phyloP scores from a whole-genome alignment of 2,329 filamentous ascomycete genomes.

The Scedosporium aurantiacum region DNA sequence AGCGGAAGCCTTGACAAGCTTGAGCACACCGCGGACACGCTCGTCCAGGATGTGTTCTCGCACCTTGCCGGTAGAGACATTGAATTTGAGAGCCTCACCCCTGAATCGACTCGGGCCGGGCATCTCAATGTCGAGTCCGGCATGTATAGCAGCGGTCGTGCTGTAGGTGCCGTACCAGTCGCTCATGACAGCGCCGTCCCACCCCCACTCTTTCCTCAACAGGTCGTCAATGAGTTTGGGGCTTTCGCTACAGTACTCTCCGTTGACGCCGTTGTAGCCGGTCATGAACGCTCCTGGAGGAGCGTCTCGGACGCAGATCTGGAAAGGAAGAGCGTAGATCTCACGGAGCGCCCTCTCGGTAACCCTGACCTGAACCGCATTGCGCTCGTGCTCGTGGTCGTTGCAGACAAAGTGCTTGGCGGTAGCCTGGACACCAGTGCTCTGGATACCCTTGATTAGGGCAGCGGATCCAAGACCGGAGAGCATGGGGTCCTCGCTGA shows the following conservation, averaged over 20 bases:
- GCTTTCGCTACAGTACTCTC: slow-evolving; percentile 44
- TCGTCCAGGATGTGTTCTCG: slow-evolving; percentile 43
- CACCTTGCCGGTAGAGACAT: slow-evolving; percentile 45
- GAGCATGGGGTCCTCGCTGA: slow-evolving; percentile 47
- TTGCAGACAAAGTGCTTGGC: slow-evolving; percentile 54
- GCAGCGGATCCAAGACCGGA: slow-evolving; percentile 42
- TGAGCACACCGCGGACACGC: slow-evolving; percentile 44
- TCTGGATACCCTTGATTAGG: slow-evolving; percentile 44
- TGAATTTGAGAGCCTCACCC: slow-evolving; percentile 39
- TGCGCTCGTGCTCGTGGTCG: slow-evolving; percentile 48
- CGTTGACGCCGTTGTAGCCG: slow-evolving; percentile 48
- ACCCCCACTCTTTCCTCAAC: slow-evolving; percentile 46
- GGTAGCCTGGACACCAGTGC: slow-evolving; percentile 42
- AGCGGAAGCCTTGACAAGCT: slow-evolving; percentile 46
- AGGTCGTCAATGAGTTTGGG: slow-evolving; percentile 36
- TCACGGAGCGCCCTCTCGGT: slow-evolving; percentile 46
- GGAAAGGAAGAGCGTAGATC: slow-evolving; percentile 48
- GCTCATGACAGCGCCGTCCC: slow-evolving; percentile 46
- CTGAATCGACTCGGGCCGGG: slow-evolving; percentile 42
- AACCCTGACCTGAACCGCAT: slow-evolving; percentile 42
- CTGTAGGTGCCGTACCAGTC: slow-evolving; percentile 50
- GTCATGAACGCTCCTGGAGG: slow-evolving; percentile 47
- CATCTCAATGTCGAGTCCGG: slow-evolving; percentile 50
- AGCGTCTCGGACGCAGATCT: slow-evolving; percentile 41
- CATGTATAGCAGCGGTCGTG: slow-evolving; percentile 36